Evolutionary conservation across 2,329 filamentous ascomycete genomes (phyloP), one percentile per base, ranked within the genome.

Genomic region (Paraphaeosphaeria sporulosa): DNA sequence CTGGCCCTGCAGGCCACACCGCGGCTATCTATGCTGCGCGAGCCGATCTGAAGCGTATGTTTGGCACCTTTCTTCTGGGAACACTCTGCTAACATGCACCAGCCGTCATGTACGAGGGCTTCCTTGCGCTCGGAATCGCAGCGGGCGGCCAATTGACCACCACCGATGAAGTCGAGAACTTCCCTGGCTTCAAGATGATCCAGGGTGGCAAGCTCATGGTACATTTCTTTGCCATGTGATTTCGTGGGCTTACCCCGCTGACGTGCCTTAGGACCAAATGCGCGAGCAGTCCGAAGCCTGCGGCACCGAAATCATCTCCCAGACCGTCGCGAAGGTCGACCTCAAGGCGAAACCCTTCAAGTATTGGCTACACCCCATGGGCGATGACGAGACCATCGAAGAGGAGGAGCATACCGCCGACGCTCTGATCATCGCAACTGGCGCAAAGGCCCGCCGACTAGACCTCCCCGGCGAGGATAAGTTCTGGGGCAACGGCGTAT

Each of bases 81-180:
- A 32, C 6, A 27, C 4, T 15, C 23, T 36, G 52, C 71, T 78
- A 59, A 79, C 61, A 52, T n/a, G 57, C 4, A 40, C 36, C 64
- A 88, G 88, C 95, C 64, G 91, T 97, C 64, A 86, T 99, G 69
- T 99, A 98, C 78, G 95, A 99, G 83, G 95, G 95, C 71, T 97
- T 99, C 86, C 89, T 99, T 79, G 95, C 95, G 72, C 95, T 97
- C 76, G 95, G 94, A 74, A 96, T 96, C 72, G 95, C 95, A 7
- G 93, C 95, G 47, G 95, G 95, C 70, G 95, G 95, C 59, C 95
- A 99, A 85, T 86, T 99, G 70, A 99, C 96, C 57, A 99, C 96
- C 27, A 99, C 95, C 57, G 98, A 96, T 73, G 96, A 99, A 70
- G 89, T 99, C 61, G 95, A 99, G 85, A 99, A 99, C 86, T 99